Evolutionary conservation across 2,329 filamentous ascomycete species (phyloP).

Genomic region (Scedosporium dehoogii): DNA sequence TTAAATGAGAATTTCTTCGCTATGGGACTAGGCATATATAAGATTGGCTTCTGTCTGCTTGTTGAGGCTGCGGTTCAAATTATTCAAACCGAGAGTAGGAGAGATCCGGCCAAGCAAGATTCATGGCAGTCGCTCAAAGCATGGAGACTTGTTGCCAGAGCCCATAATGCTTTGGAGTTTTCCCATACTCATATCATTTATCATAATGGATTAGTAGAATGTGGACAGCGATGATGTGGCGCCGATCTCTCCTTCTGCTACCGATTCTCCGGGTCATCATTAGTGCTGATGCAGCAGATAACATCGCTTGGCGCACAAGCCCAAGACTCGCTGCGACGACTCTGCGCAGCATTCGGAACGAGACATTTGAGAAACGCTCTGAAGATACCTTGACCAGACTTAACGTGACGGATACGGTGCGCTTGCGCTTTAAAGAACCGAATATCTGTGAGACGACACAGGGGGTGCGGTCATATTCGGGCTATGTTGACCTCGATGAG

Average conservation of each 20-base stretch:
- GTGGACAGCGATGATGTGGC: neutral
- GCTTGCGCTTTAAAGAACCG: neutral
- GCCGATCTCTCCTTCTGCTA: neutral
- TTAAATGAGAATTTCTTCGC: neutral
- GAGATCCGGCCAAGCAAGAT: too few relatives aligned
- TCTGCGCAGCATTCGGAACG: neutral
- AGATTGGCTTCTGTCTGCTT: neutral
- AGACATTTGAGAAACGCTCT: neutral
- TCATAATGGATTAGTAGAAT: neutral
- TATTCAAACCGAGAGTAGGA: too few relatives aligned
- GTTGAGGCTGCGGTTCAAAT: too few relatives aligned
- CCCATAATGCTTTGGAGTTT: too few relatives aligned
- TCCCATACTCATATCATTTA: too few relatives aligned
- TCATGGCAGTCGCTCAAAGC: too few relatives aligned
- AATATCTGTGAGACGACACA: constrained; percentile 9
- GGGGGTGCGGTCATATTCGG: constrained; percentile 9
- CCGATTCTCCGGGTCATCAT: neutral
- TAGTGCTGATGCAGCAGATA: neutral
- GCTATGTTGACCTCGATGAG: constrained; percentile 8
- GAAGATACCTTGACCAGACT: neutral
- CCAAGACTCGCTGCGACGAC: neutral
- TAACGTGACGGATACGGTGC: neutral
- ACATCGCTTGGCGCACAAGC: neutral
- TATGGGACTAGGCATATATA: neutral
- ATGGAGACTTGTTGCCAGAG: too few relatives aligned